Evolutionary conservation across 495 filamentous ascomycete species (phyloP), one percentile per base, ranked within the genome.

Genomic region (Podospora sp.): DNA sequence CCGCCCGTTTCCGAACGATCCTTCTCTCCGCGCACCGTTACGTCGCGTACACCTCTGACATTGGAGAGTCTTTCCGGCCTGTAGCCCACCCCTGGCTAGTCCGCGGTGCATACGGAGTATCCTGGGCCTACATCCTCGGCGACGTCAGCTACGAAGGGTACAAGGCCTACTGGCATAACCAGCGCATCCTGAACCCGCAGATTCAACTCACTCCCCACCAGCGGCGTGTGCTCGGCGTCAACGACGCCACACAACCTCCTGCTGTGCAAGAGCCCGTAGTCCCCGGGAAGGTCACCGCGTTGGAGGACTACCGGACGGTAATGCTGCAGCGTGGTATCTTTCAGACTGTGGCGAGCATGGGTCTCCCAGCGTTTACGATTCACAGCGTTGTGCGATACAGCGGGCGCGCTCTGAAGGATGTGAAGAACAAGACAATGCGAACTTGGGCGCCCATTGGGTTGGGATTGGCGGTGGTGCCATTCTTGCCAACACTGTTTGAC

Each of bases 1-100:
- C 92, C 60, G 87, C 88, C 69, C 88, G 94, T 63, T 79, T 94
- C 68, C 90, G 93, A 68, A 99, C 94, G 20, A 91, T 97, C 73
- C 88, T 99, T 70, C 85, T 92, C 73, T 90, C 90, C 51, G 92
- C 93, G 27, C 95, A 99, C 75, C 91, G 95, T 73, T 98, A 99
- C 77, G 92, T 99, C 66, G 95, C 95, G 69, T 99, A 98, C 80
- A 98, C 95, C 16, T 94, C 91, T 35, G 95, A 99, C 76, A 92
- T 99, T 52, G 95, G 95, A 75, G 95, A 99, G 77, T 96, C 92
- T 9, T 99, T 99, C 80, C 90, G 95, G 6, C 95, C 95, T 4
- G 85, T 98, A 63, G 93, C 94, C 5, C 92, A 97, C 76, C 94
- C 92, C 0, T 88, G 79, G 71, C 81, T 94, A 5, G 91, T 99